Base-by-base conservation (phyloP, 116 monocot species). In the Dioscorea cayenensis region DNA sequence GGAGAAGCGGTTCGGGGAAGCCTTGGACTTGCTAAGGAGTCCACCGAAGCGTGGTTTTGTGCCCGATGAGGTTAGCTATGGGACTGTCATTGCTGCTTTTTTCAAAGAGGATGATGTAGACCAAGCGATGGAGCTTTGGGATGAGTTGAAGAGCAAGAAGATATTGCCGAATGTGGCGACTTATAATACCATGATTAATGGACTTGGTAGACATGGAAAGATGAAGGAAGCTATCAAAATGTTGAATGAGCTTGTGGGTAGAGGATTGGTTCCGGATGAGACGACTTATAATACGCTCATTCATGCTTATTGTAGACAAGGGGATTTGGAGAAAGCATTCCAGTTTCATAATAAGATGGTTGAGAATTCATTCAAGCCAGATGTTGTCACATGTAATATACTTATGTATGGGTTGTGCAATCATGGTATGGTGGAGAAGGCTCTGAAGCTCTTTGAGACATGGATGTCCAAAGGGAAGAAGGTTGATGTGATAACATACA, bases 271-370 rank as follows among this genome's bases (percentile, higher is more conserved):
- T 66, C 92, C 96, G 14, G 87, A 96, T 81, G 87, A 83, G 48
- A 90, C 74, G 2, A 96, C 96, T 3, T 92, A 79, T 67, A 96
- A 96, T 68, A 92, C 81, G n/a, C 73, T 96, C 51, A 87, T 96
- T 73, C 75, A 85, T 76, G 90, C 82, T 12, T 96, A 82, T 65
- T 96, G 96, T 71, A 90, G 52, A 63, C 81, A 79, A 69, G 91
- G 91, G 19, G 85, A 92, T 79, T 63, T 96, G 64, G 88, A 92
- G 71, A 92, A 79, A 49, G 92, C 96, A 37, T 96, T 96, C 65
- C 82, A 78, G 75, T 92, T 96, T 77, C 78, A 90, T 72, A 90
- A 96, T 71, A 80, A 92, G 80, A 96, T 96, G 96, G 84, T 92
- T 6, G 76, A 87, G 65, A 84, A 85, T 76, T 90, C 81, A 11